Percentiles rank a stretch among this genome's conserved stretches.
Conservation (phyloP, 2,329 filamentous ascomycete genomes). For the Fusarium cyanostomum region DNA sequence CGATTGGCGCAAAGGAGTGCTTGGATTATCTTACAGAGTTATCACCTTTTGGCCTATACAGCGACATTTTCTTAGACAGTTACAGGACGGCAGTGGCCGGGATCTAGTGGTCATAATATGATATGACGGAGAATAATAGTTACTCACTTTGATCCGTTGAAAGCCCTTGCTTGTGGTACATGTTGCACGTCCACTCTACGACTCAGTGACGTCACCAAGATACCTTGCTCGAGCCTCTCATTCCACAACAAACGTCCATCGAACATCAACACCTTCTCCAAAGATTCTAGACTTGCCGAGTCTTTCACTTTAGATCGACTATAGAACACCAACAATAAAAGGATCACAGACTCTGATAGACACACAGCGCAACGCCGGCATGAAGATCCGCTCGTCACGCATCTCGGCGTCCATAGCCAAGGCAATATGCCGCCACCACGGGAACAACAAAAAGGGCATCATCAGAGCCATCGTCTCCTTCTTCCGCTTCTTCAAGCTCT, state of each 20-base stretch:
- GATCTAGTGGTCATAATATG: slow-evolving; percentile 6
- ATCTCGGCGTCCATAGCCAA: slow-evolving; percentile 68
- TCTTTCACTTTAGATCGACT: neutral
- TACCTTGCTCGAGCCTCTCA: neutral
- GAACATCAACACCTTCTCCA: slow-evolving; percentile 9
- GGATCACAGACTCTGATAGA: neutral
- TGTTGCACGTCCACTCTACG: slow-evolving; percentile 1
- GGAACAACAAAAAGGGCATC: slow-evolving; percentile 36
- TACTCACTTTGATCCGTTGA: neutral
- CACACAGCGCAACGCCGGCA: slow-evolving; percentile 10
- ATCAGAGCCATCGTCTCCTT: slow-evolving; percentile 47
- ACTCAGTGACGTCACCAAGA: slow-evolving; percentile 29
- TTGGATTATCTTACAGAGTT: slow-evolving; percentile 7
- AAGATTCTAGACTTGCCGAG: slow-evolving; percentile 6
- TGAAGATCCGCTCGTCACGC: slow-evolving; percentile 49
- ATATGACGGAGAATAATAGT: slow-evolving; percentile 4
- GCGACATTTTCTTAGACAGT: slow-evolving; percentile 9
- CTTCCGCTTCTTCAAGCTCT: slow-evolving; percentile 48
- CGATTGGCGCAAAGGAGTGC: slow-evolving; percentile 26
- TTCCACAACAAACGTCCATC: neutral
- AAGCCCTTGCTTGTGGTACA: neutral
- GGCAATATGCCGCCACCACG: slow-evolving; percentile 57
- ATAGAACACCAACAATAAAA: neutral
- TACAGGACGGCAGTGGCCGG: slow-evolving; percentile 18
- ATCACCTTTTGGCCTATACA: neutral